phyloP scores from a whole-genome alignment of 805 yeast species.

The Metschnikowia cerradonensis region DNA sequence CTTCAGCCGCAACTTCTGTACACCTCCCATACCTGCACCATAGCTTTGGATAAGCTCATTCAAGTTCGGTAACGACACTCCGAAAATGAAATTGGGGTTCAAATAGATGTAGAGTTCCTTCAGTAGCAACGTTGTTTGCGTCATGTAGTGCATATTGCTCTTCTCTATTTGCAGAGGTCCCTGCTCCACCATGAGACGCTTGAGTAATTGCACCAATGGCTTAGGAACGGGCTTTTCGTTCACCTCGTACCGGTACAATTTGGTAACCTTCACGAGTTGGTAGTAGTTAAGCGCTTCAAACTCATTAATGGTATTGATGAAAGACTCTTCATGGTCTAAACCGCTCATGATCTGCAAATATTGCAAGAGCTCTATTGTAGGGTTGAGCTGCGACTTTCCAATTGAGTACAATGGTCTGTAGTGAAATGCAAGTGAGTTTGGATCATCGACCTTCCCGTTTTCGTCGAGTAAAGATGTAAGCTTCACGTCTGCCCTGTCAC shows the following conservation, averaged over 20 bases:
- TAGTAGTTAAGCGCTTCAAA: conserved; percentile 58
- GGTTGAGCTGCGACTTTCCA: conserved; percentile 63
- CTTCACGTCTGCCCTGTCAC: not conserved
- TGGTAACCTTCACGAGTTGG: conserved; percentile 67
- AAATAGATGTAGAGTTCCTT: conserved; percentile 44
- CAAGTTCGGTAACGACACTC: conserved; percentile 66
- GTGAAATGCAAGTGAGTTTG: conserved; percentile 52
- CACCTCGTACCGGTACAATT: conserved; percentile 79
- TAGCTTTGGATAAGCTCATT: conserved; percentile 69
- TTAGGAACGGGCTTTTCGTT: conserved; percentile 66
- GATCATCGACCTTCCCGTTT: conserved; percentile 26
- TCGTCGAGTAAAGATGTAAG: conserved; percentile 26
- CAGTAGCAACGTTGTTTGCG: conserved; percentile 35
- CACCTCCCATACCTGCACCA: conserved; percentile 72
- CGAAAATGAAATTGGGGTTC: conserved; percentile 50
- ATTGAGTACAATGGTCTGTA: conserved; percentile 63
- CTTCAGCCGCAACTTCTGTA: conserved; percentile 48
- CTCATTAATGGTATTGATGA: conserved; percentile 49
- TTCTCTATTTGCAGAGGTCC: conserved; percentile 34
- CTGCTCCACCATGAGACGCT: conserved; percentile 30
- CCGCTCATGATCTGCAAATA: conserved; percentile 87
- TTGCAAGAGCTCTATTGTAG: conserved; percentile 75
- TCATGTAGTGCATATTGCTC: conserved; percentile 33
- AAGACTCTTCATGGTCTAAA: conserved; percentile 59
- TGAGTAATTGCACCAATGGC: conserved; percentile 25